Evolutionary conservation across 768 basidiomycete species (phyloP), one percentile per base, ranked within the genome.

Genomic region (Russula emetica): DNA sequence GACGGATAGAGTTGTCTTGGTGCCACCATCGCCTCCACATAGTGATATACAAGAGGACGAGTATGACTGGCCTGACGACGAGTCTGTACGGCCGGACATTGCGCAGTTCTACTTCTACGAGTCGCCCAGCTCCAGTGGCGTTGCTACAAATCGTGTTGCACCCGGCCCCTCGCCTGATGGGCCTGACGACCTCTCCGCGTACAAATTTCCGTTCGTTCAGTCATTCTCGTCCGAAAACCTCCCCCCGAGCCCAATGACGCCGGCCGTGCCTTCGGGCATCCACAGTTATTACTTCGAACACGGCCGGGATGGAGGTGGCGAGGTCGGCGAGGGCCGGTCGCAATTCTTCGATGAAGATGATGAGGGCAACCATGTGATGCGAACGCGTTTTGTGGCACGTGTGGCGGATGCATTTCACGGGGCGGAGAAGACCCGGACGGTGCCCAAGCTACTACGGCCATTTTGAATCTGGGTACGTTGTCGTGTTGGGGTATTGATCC

Each of bases 61-160:
- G 16, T 26, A 22, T 11, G 64, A 52, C 13, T 62, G 62, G 55
- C 64, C 51, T 1, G 67, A 68, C 8, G 60, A 54, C 14, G 67
- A 67, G 26, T 50, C 62, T 9, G 60, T 67, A 22, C 58, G 67
- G 8, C 45, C 62, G 16, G 66, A 68, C 45, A 32, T 63, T 22
- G 66, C 62, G 40, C 67, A 61, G 68, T 67, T 67, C 49, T 64
- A 63, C 49, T 50, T 61, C 24, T 47, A 44, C 10, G 45, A 55
- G 14, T n/a, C 54, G 16, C 8, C 45, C 20, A 50, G 18, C 54
- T 14, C 42, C 32, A 51, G 28, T 2, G 53, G 28, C 2, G 22
- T 34, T 16, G 22, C 26, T 10, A 28, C 26, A 6, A 1, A 22
- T 2, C n/a, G 5, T 1, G 13, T 36, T 22, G 6, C n/a, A 1